Conservation (phyloP, 768 basidiomycete species). For the Psilocybe cyanescens region DNA sequence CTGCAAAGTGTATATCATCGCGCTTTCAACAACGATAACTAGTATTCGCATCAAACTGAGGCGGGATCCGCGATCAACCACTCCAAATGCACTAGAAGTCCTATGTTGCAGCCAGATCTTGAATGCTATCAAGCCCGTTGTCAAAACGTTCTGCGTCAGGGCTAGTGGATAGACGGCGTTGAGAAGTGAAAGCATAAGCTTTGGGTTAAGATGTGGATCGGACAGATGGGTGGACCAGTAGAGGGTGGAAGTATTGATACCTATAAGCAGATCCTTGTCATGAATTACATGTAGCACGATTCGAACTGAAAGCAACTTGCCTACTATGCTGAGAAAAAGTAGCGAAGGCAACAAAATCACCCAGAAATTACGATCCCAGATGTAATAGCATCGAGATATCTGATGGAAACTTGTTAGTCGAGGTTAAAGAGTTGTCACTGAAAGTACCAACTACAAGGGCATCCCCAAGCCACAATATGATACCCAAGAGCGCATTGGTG, state of each 20-base stretch:
- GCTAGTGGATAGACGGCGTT: constrained; percentile 25
- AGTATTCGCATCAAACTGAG: constrained; percentile 12
- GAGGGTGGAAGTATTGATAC: constrained; percentile 19
- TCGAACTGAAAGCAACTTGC: constrained; percentile 8
- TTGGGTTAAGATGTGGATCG: neutral
- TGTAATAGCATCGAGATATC: constrained; percentile 32
- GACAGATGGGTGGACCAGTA: constrained; percentile 24
- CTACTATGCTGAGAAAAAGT: constrained; percentile 18
- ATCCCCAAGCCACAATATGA: constrained; percentile 30
- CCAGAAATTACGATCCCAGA: constrained; percentile 24
- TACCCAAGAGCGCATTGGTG: constrained; percentile 19
- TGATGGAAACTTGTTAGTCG: neutral
- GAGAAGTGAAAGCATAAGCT: constrained; percentile 12
- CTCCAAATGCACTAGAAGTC: constrained; percentile 16
- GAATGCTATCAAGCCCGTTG: constrained; percentile 26
- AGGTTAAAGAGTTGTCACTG: neutral
- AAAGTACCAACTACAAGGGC: constrained; percentile 16
- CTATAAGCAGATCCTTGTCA: neutral
- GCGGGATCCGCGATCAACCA: constrained; percentile 10
- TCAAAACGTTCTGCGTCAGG: constrained; percentile 26
- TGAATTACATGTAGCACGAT: neutral
- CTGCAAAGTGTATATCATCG: constrained; percentile 23
- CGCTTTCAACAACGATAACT: constrained; percentile 25
- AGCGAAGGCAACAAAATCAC: constrained; percentile 22
- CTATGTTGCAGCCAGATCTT: constrained; percentile 28